phyloP scores from a whole-genome alignment of 2,329 filamentous ascomycete species.

The Epichloe hybrida region DNA sequence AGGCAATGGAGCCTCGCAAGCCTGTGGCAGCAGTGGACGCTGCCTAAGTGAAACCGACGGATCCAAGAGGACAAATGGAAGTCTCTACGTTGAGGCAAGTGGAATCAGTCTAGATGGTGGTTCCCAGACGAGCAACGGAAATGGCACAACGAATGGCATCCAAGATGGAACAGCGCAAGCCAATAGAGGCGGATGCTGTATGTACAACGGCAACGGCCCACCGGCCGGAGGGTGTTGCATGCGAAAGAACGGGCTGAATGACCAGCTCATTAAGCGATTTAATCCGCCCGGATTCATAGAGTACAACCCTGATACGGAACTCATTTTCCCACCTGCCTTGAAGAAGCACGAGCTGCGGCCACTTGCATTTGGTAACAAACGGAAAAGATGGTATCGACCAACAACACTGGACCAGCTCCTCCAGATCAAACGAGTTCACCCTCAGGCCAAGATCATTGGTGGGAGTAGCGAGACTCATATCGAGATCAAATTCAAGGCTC shows the following conservation, averaged over 20 bases:
- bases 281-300: constrained; percentile 85
- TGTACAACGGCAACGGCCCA: constrained; percentile 43
- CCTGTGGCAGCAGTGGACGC: constrained; percentile 16
- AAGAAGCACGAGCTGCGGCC: constrained; percentile 73
- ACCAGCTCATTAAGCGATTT: constrained; percentile 51
- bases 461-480: constrained; percentile 97
- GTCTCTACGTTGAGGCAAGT: background rate
- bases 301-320: constrained; percentile 83
- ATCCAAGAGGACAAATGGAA: background rate
- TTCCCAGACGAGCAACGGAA: background rate
- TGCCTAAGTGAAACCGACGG: constrained; percentile 31
- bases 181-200: constrained; percentile 50
- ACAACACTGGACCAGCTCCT: constrained; percentile 76
- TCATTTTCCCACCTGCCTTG: constrained; percentile 83
- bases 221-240: constrained; percentile 52
- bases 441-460: constrained; percentile 84
- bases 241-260: constrained; percentile 35
- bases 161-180: background rate
- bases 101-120: background rate
- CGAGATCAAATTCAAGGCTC: constrained; percentile 93
- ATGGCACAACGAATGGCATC: background rate
- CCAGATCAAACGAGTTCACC: constrained; percentile 77
- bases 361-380: constrained; percentile 84
- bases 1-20: background rate
- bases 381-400: constrained; percentile 86